Evolutionary conservation across 192 early-diverging fungal species (phyloP), one percentile per base, ranked within the genome.

Genomic region (Geranomyces michiganensis): DNA sequence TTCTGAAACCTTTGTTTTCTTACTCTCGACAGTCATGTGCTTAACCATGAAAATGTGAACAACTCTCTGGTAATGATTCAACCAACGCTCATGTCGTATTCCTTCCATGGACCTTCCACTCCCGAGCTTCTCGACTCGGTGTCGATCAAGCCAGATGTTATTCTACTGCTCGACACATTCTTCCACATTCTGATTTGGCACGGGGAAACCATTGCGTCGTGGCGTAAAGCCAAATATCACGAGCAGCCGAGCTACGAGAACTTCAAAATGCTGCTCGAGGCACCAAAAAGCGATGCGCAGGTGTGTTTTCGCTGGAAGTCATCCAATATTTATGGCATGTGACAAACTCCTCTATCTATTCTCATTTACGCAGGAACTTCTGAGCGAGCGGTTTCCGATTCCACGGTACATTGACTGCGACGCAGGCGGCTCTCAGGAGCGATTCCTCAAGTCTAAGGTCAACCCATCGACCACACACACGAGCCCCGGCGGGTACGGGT

Each of bases 171-270:
- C 30, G 97, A 99, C 77, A 97, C 97, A 7, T 99, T 94, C 84
- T 99, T 99, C 92, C 94, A 99, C 78, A 91, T 97, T 48, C 89
- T 99, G 22, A 97, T 99, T 72, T 98, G 94, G 92, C 97, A 99
- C 70, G 97, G 97, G 49, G 93, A 94, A 72, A 96, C 93, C 1
- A 92, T 99, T 74, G 95, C 96, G 15, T 90, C 91, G 62, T 99
- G 97, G 97, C 85, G 97, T 48, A 93, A 95, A 66, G 93, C 93
- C 7, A 91, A 91, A 13, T 99, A 97, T 76, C 97, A 99, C 36
- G 92, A 97, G 49, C 90, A 96, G 75, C 89, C 91, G 24, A 92
- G 90, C 53, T 98, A 99, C 75, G 93, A 91, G 67, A 96, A 93
- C 81, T 94, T 99, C 70, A 96, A 93, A 77, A 83, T 89, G 66